Evolutionary conservation across 2,329 filamentous ascomycete species (phyloP).

Genomic region (Stromatinia cepivora): DNA sequence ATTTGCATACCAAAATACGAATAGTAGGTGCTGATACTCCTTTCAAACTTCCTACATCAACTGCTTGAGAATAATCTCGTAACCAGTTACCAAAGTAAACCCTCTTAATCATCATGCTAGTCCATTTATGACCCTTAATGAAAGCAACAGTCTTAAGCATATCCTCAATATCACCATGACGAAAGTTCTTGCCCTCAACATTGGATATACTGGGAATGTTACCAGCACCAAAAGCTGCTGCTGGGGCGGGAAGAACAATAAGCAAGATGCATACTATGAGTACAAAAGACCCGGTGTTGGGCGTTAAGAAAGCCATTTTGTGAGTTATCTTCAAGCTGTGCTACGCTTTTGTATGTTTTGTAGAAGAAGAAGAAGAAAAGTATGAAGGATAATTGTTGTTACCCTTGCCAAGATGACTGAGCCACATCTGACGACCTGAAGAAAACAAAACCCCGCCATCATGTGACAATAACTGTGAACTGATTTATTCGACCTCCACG

Average conservation of each 20-base stretch:
- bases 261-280: conserved; percentile 55
- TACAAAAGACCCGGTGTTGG: conserved; percentile 41
- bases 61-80: conserved; percentile 78
- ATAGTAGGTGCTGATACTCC: conserved; percentile 77
- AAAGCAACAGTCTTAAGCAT: conserved; percentile 76
- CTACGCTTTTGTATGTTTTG: background rate
- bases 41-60: conserved; percentile 79
- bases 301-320: conserved; percentile 30
- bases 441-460: conserved; percentile 13
- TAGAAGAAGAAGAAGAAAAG: background rate
- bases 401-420: conserved; percentile 12
- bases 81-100: conserved; percentile 88
- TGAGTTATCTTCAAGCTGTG: background rate
- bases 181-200: conserved; percentile 65
- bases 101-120: conserved; percentile 72
- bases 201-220: conserved; percentile 67
- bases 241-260: conserved; percentile 57
- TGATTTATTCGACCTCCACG: accelerated
- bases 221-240: conserved; percentile 65
- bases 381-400: background rate
- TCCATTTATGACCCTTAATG: conserved; percentile 82
- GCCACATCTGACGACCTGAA: conserved; percentile 22
- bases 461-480: background rate
- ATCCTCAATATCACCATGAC: conserved; percentile 78
- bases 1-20: conserved; percentile 59